These are phyloP conservation scores for Plasmodium berghei DNA, from an alignment of 169 alveolate genomes.

Conservation along the genomic window DNA sequence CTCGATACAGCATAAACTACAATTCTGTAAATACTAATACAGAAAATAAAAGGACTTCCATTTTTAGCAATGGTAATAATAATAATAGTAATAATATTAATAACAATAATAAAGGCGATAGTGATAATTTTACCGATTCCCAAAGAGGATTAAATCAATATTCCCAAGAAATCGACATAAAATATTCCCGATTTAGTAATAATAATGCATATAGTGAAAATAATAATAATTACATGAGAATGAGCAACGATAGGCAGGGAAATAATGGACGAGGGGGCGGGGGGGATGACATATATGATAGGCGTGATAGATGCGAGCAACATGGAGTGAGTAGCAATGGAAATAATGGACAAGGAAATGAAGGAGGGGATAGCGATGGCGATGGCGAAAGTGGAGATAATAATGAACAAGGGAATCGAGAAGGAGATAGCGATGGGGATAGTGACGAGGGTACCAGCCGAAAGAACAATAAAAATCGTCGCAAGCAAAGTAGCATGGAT, in stretches of 20 bases:
- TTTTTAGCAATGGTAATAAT: constrained; percentile 2
- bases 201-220: constrained; percentile 16
- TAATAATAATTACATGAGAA: constrained; percentile 3
- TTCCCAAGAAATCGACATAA: no score
- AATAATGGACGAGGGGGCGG: not conserved
- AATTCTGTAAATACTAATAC: not conserved
- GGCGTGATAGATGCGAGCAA: no score
- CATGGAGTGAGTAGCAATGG: no score
- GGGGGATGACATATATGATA: not conserved
- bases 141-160: no score
- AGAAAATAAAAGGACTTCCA: constrained; percentile 13
- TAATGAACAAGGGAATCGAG: not conserved
- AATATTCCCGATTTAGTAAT: constrained; percentile 1
- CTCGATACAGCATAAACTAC: not conserved
- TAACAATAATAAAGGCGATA: not conserved
- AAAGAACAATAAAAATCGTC: no score
- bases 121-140: not conserved
- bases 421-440: not conserved
- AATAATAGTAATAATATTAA: not conserved
- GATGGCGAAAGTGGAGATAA: no score
- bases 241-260: not conserved
- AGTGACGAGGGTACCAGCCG: not conserved
- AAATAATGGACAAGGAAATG: no score
- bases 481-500: not conserved
- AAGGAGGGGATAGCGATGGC: no score